Conservation (phyloP, 2,329 filamentous ascomycete genomes). For the Penicillium decumbens region DNA sequence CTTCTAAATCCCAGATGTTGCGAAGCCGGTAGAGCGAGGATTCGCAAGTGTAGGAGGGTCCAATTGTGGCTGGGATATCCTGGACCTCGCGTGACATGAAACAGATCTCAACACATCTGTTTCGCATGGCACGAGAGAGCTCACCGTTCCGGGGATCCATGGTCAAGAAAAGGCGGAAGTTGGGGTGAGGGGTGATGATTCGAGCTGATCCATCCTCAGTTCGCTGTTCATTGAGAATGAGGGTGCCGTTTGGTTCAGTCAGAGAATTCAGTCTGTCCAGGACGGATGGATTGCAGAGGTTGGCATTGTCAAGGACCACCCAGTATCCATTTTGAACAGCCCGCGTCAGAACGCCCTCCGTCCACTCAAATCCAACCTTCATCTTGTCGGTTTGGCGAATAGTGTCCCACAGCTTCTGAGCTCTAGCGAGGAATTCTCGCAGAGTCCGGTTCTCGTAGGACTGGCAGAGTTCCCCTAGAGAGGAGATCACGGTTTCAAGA, state of each 20-base stretch:
- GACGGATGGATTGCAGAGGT: slow-evolving; percentile 91
- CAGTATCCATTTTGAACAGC: slow-evolving; percentile 82
- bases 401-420: slow-evolving; percentile 49
- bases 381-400: slow-evolving; percentile 58
- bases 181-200: slow-evolving; percentile 72
- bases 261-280: slow-evolving; percentile 91
- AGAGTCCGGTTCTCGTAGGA: slow-evolving; percentile 48
- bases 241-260: slow-evolving; percentile 79
- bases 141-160: slow-evolving; percentile 90
- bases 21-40: slow-evolving; percentile 40
- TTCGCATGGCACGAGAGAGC: slow-evolving; percentile 92
- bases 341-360: slow-evolving; percentile 85
- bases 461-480: slow-evolving; percentile 34
- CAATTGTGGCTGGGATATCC: slow-evolving; percentile 10
- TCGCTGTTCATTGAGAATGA: slow-evolving; percentile 92
- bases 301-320: slow-evolving; percentile 95
- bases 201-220: slow-evolving; percentile 74
- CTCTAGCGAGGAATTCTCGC: slow-evolving; percentile 46
- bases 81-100: slow-evolving; percentile 50
- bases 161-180: slow-evolving; percentile 90
- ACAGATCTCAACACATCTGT: slow-evolving; percentile 86
- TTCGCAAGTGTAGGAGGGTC: slow-evolving; percentile 38
- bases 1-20: slow-evolving; percentile 28
- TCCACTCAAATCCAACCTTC: slow-evolving; percentile 83
- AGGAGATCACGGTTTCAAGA: slow-evolving; percentile 29